Evolutionary conservation across 805 yeast species (phyloP).

Genomic region (Yueomyces sp.): DNA sequence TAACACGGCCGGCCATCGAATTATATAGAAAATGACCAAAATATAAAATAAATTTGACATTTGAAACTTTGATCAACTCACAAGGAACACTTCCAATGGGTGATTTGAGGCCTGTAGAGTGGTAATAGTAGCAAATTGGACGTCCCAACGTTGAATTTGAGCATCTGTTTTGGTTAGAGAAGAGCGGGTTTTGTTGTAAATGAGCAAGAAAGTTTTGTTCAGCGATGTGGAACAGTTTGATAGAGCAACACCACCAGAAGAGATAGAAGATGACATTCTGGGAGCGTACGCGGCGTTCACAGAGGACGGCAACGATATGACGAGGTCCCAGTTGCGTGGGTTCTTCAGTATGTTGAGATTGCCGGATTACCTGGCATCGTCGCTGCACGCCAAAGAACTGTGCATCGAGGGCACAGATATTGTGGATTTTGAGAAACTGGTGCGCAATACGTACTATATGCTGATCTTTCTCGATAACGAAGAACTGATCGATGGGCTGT

Average conservation of each 20-base stretch:
- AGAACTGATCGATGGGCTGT: slow-evolving; percentile 25
- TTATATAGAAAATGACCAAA: too few species aligned
- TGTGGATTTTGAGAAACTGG: slow-evolving; percentile 34
- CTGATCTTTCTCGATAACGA: slow-evolving; percentile 28
- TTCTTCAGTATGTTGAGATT: slow-evolving; percentile 22
- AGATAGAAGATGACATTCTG: slow-evolving; percentile 32
- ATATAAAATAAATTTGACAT: too few species aligned
- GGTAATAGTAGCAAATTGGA: too few species aligned
- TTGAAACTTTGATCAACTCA: too few species aligned
- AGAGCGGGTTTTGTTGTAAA: too few species aligned
- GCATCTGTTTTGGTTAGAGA: too few species aligned
- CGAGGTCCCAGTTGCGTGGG: slow-evolving; percentile 14
- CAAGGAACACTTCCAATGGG: too few species aligned
- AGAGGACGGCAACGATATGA: slow-evolving; percentile 29
- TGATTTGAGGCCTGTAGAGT: too few species aligned
- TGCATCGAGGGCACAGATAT: slow-evolving; percentile 29
- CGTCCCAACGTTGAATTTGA: too few species aligned
- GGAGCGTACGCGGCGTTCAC: slow-evolving; percentile 30
- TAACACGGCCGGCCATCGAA: too few species aligned
- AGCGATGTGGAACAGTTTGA: slow-evolving; percentile 15
- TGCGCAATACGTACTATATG: slow-evolving; percentile 29
- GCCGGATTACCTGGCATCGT: slow-evolving; percentile 19
- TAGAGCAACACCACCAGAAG: slow-evolving; percentile 26
- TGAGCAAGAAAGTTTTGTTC: too few species aligned
- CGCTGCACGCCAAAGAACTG: slow-evolving; percentile 19